Base-by-base conservation (phyloP, 1,139 yeast species). In the Neolecta irregularis region DNA sequence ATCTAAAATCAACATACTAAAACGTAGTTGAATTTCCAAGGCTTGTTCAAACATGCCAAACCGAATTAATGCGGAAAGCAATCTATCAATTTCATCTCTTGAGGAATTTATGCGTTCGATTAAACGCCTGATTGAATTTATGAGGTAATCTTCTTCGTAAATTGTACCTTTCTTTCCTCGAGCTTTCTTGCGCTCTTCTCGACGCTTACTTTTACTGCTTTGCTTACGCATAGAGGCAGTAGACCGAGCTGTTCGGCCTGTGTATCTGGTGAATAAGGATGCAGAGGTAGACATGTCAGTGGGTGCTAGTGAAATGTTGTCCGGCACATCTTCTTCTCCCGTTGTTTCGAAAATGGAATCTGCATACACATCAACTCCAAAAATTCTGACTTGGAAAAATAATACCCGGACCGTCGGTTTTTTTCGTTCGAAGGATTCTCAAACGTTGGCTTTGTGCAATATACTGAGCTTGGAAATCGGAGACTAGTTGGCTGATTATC, bases 141-240 rank as follows among this genome's bases (percentile, higher is more conserved):
- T 75, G 41, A 91, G 69, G 53, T 91, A 91, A 54, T 88, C 98
- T 53, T 91, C 98, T 56, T 88, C 98, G 51, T 88, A 88, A 13
- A 88, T 78, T 3, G 96, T 85, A 29, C 96, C 96, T 61, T 88
- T 88, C 62, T 92, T 80, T 41, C 98, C 98, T 49, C 93, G 72
- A 1, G 98, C 99, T 44, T 74, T 69, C 60, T 91, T 91, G 50
- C 98, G 72, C 54, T 88, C 98, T 56, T 88, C 95, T 48, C 98
- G 71, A 55, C 94, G 80, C 44, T 74, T 71, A 56, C 85, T 88
- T 58, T 88, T 91, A 6, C 92, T 69, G 11, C 22, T 28, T 28
- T 28, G 20, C 22, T 16, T 7, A 24, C 15, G 8, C 17, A 24
- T 15, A 8, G 22, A 12, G 12, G 19, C 15, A 18, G 31, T 33